Conservation (phyloP, 2,329 filamentous ascomycete species). For the Trichoderma asperellum region DNA sequence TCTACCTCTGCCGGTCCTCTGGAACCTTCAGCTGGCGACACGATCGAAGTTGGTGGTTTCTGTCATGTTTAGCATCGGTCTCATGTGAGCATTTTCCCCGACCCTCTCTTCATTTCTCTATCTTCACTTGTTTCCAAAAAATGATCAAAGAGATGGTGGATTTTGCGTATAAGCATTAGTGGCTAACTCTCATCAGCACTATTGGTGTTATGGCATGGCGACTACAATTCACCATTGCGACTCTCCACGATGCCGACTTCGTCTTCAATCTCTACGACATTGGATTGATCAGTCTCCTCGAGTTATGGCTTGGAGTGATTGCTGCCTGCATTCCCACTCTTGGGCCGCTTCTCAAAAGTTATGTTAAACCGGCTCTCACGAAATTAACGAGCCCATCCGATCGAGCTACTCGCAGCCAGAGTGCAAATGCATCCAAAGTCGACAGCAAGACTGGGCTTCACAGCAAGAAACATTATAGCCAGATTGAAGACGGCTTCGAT, state of each 20-base stretch:
- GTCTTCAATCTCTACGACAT: conserved; percentile 38
- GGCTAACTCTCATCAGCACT: conserved; percentile 32
- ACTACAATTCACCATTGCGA: conserved; percentile 38
- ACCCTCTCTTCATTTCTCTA: not conserved
- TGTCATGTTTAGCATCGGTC: conserved; percentile 41
- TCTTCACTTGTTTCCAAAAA: not conserved
- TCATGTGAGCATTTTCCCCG: conserved; percentile 35
- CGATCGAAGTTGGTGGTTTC: conserved; percentile 43
- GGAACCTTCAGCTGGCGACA: conserved; percentile 47
- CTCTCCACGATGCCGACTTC: conserved; percentile 33
- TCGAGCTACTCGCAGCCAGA: not conserved
- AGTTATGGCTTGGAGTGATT: conserved; percentile 48
- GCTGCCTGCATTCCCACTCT: conserved; percentile 49
- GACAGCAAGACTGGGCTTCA: not conserved
- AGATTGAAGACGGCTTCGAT: not conserved
- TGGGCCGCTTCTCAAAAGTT: conserved; percentile 44
- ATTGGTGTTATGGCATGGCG: conserved; percentile 47
- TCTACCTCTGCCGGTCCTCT: conserved; percentile 48
- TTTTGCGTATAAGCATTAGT: not conserved
- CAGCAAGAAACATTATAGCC: not conserved
- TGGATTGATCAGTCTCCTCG: conserved; percentile 43
- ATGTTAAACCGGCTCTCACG: conserved; percentile 32
- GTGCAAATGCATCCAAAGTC: not conserved
- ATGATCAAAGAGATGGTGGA: not conserved
- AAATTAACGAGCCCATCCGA: conserved; percentile 23